These are phyloP conservation scores for Phascolomyces articulosus DNA, from an alignment of 371 early-diverging fungal genomes.

Conservation along the genomic window DNA sequence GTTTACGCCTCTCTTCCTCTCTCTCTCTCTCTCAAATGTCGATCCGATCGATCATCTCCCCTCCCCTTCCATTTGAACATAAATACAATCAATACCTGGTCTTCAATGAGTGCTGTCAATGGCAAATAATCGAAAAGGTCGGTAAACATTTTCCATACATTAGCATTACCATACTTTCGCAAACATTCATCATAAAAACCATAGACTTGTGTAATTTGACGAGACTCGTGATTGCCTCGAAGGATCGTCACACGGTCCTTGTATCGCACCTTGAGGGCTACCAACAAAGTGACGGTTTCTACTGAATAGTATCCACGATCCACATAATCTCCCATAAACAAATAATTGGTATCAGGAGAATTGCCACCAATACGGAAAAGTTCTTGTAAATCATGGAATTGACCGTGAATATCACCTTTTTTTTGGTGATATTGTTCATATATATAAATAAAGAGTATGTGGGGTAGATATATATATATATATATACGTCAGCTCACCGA, in stretches of 20 bases:
- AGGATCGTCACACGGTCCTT: constrained; percentile 97
- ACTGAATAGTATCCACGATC: constrained; percentile 99
- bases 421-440: not conserved
- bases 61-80: not conserved
- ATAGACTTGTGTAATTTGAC: constrained; percentile 99
- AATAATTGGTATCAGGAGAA: constrained; percentile 96
- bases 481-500: not conserved
- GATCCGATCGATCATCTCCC: too few relatives aligned
- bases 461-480: too few relatives aligned
- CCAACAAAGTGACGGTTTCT: constrained; percentile 95
- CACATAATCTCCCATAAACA: constrained; percentile 99
- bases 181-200: constrained; percentile 97
- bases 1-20: not conserved
- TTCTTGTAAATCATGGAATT: constrained; percentile 98
- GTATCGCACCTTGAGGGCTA: constrained; percentile 95
- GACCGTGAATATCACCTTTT: constrained; percentile 94
- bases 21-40: not conserved
- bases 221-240: constrained; percentile 98
- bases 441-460: not conserved
- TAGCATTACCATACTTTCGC: constrained; percentile 96
- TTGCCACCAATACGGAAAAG: constrained; percentile 98
- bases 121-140: constrained; percentile 99
- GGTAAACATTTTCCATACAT: constrained; percentile 99
- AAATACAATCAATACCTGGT: constrained; percentile 31
- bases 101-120: constrained; percentile 87